Percentiles rank a stretch among this genome's conserved stretches.
Conservation (phyloP, 1,139 yeast species). For the Nakaseomyces delphensis region DNA sequence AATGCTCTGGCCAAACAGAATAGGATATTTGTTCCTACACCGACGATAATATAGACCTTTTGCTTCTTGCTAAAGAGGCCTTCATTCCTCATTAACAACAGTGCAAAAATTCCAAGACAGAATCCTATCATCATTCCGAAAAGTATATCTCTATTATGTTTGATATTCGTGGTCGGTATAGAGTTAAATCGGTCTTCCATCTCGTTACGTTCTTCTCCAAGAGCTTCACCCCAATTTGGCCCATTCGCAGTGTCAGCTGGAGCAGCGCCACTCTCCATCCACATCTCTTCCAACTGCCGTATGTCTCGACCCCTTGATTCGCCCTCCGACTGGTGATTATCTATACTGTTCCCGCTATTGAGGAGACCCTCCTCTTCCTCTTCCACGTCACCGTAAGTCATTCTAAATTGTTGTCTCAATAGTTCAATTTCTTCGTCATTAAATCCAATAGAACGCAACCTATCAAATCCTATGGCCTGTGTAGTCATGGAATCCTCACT, state of each 20-base stretch:
- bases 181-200: constrained; percentile 22
- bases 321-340: constrained; percentile 6
- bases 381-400: constrained; percentile 47
- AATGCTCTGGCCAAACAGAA: constrained; percentile 49
- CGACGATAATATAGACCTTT: constrained; percentile 54
- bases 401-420: constrained; percentile 64
- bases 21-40: constrained; percentile 49
- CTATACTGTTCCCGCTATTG: constrained; percentile 10
- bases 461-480: constrained; percentile 77
- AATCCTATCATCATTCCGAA: constrained; percentile 57
- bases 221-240: constrained; percentile 9
- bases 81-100: constrained; percentile 48
- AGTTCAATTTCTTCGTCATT: constrained; percentile 65
- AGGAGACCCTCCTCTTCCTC: constrained; percentile 31
- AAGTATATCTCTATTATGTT: constrained; percentile 50
- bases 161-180: constrained; percentile 28
- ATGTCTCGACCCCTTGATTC: constrained; percentile 17
- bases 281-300: constrained; percentile 70
- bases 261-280: constrained; percentile 77
- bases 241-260: constrained; percentile 27
- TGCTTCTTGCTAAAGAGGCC: constrained; percentile 52
- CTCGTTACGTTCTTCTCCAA: constrained; percentile 14
- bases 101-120: constrained; percentile 52
- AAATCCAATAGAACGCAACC: constrained; percentile 76
- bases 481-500: constrained; percentile 42